Evolutionary conservation across 2,329 filamentous ascomycete species (phyloP), one percentile per base, ranked within the genome.

Genomic region (Pestalotiopsis fici): DNA sequence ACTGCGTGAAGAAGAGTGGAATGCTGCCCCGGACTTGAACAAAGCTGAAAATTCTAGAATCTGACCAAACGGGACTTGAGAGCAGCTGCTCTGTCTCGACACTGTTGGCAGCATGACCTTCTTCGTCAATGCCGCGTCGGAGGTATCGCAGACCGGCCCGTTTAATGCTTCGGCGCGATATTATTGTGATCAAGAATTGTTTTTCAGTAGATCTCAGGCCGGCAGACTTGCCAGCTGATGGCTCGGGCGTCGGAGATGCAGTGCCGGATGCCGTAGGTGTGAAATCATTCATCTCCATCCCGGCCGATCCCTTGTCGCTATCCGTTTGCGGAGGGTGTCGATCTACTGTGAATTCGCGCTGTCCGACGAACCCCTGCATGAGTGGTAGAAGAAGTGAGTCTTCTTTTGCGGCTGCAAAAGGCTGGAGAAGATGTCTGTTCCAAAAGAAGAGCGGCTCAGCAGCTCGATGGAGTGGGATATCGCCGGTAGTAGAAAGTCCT

Each of bases 81-180:
- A 99, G 84, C 11, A 99, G 91, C 78, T 99, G 96, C 77, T 99
- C 96, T 0, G 95, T 97, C 81, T 99, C 96, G 23, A 98, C 95
- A 31, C 86, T 90, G 75, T 99, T 99, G 21, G 96, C 96, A 4
- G 92, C 90, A 73, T 93, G 90, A 0, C 96, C 96, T 67, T 95
- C 89, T 67, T 98, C 94, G 72, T 99, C 94, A 25, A 97, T 88
- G 6, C 96, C 96, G 28, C 96, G 90, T 11, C 96, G 91, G 3
- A 98, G 85, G 79, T 99, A 99, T 65, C 96, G 89, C 31, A 98
- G 82, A 2, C 96, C 96, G 23, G 95, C 94, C 55, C 96, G 88
- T 74, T 95, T 93, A 25, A 91, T 88, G 1, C 94, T 97, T 35
- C 96, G 88, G 64, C 96, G 88, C n/a, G 95, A 98, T 64, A 99